phyloP scores from a whole-genome alignment of 352 stramenopile genomes.

The Phytophthora sp. region DNA sequence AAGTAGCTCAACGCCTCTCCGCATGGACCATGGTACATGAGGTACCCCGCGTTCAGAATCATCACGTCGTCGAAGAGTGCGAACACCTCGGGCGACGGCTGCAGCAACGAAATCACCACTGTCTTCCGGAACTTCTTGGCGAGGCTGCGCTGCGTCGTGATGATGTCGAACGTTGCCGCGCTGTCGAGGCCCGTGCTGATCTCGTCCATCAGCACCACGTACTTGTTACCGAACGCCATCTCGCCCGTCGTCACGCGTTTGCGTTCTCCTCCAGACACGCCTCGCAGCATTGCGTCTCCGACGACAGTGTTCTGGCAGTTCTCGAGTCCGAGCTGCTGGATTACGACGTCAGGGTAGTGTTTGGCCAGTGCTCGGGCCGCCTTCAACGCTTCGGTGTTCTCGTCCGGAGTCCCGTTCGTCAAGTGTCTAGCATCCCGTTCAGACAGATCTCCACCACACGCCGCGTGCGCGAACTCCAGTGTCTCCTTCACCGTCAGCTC shows the following conservation, averaged over 20 bases:
- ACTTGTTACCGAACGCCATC: constrained; percentile 76
- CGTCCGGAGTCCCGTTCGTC: not conserved
- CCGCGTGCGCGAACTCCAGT: constrained; percentile 18
- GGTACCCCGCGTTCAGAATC: constrained; percentile 69
- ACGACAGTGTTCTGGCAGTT: constrained; percentile 52
- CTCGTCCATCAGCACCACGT: constrained; percentile 85
- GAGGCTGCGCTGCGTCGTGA: constrained; percentile 54
- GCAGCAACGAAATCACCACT: constrained; percentile 55
- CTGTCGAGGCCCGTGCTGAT: constrained; percentile 93
- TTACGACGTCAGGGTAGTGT: constrained; percentile 8
- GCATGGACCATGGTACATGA: constrained; percentile 72
- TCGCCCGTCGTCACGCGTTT: constrained; percentile 68
- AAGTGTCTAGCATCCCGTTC: not conserved
- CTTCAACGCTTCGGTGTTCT: not conserved
- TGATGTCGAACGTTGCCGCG: constrained; percentile 91
- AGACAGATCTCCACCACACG: constrained; percentile 11
- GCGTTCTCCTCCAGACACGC: constrained; percentile 62
- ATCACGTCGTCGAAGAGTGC: constrained; percentile 59
- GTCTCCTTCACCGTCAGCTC: constrained; percentile 19
- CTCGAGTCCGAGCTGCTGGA: constrained; percentile 11
- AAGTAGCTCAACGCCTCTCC: constrained; percentile 14
- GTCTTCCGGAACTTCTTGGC: constrained; percentile 46
- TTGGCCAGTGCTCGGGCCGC: not conserved
- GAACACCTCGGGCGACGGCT: constrained; percentile 52
- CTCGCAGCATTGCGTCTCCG: constrained; percentile 46